Percentiles rank a stretch among this genome's conserved stretches.
Evolutionary conservation across 2,329 filamentous ascomycete species (phyloP).

Genomic region (Xylariaceae sp.): DNA sequence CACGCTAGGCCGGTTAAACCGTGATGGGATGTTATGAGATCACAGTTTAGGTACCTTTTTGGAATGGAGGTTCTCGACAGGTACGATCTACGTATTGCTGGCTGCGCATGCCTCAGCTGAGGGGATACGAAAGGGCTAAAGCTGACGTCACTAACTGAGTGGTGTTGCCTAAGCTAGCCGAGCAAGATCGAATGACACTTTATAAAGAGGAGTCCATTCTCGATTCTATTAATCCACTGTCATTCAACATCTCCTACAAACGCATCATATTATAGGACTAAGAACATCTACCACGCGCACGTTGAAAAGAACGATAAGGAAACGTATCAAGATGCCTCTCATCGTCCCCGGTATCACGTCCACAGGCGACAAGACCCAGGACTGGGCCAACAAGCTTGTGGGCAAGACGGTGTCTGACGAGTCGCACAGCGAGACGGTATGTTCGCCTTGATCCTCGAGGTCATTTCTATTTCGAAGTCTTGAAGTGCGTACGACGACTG

Average conservation of each 20-base stretch:
- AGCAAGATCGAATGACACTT: no score
- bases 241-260: neutral
- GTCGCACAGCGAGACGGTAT: constrained; percentile 48
- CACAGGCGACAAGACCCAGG: constrained; percentile 42
- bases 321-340: constrained; percentile 53
- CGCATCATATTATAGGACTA: neutral
- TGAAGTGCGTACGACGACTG: neutral
- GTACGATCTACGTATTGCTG: neutral
- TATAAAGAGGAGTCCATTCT: no score
- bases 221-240: neutral
- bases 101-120: neutral
- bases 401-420: constrained; percentile 57
- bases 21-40: no score
- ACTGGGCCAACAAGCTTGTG: constrained; percentile 58
- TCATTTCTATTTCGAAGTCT: no score
- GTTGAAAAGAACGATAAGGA: neutral
- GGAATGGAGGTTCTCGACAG: neutral
- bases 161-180: neutral
- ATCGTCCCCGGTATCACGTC: constrained; percentile 54
- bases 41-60: no score
- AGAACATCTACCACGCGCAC: neutral
- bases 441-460: constrained; percentile 20
- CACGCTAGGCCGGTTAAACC: no score
- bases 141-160: neutral
- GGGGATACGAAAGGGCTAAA: neutral